Evolutionary conservation across 306 rosid genomes (phyloP).

Genomic region (Castanea sativa): DNA sequence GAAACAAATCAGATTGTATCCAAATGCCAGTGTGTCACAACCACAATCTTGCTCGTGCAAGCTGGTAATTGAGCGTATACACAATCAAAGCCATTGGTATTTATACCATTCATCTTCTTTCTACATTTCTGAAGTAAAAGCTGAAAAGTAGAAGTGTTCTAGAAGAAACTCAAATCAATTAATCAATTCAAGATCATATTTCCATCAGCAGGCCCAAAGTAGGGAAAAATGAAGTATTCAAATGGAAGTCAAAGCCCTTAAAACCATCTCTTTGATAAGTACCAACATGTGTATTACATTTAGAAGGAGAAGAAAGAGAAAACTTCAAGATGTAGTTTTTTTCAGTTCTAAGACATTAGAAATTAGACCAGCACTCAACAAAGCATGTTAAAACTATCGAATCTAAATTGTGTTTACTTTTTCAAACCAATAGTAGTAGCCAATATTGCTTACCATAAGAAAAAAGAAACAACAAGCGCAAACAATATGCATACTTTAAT

Average conservation of each 20-base stretch:
- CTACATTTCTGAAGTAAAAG: slow-evolving; percentile 18
- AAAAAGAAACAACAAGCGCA: not conserved
- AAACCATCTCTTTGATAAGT: not conserved
- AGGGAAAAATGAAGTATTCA: not conserved
- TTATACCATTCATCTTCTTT: slow-evolving; percentile 1
- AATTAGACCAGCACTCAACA: not conserved
- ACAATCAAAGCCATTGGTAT: not conserved
- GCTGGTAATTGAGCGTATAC: not conserved
- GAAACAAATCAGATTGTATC: slow-evolving; percentile 11
- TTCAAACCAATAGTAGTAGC: not conserved
- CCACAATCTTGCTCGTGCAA: slow-evolving; percentile 1
- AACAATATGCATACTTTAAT: not conserved
- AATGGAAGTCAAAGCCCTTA: not conserved
- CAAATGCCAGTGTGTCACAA: slow-evolving; percentile 21
- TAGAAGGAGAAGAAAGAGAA: not conserved
- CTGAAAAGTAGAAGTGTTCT: slow-evolving; percentile 14
- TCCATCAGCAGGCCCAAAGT: not conserved
- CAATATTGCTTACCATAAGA: not conserved
- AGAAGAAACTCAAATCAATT: not conserved
- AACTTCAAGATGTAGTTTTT: not conserved
- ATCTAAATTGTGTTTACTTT: not conserved
- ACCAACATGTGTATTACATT: not conserved
- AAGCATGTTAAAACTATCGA: not conserved
- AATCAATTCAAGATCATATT: not conserved
- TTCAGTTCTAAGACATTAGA: not conserved